Evolutionary conservation across 2,329 filamentous ascomycete genomes (phyloP).

Genomic region (Leptoxyphium fumago): DNA sequence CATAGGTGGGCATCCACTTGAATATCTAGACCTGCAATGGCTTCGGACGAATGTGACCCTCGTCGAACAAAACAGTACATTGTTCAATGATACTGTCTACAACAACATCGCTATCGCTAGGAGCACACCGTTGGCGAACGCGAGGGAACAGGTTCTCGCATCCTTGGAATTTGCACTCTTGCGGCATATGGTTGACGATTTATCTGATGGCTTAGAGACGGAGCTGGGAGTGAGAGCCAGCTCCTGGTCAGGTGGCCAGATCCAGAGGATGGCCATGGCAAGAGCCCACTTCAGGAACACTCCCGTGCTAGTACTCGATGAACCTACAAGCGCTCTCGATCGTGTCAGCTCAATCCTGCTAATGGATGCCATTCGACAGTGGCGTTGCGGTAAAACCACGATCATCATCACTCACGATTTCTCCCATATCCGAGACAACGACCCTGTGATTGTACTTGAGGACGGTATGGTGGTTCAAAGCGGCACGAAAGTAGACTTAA

Average conservation of each 20-base stretch:
- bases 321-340: slow-evolving; percentile 76
- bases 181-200: slow-evolving; percentile 46
- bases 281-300: slow-evolving; percentile 64
- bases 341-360: slow-evolving; percentile 51
- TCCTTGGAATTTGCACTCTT: slow-evolving; percentile 57
- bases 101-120: slow-evolving; percentile 63
- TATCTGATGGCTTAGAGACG: slow-evolving; percentile 61
- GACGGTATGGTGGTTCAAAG: slow-evolving; percentile 52
- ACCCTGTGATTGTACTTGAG: slow-evolving; percentile 72
- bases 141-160: slow-evolving; percentile 40
- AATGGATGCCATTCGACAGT: slow-evolving; percentile 60
- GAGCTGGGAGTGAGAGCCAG: slow-evolving; percentile 54
- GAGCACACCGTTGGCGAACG: slow-evolving; percentile 18
- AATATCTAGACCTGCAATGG: slow-evolving; percentile 53
- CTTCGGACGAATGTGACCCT: slow-evolving; percentile 63
- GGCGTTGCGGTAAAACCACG: slow-evolving; percentile 71
- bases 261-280: slow-evolving; percentile 66
- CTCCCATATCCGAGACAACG: slow-evolving; percentile 53
- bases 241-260: slow-evolving; percentile 70
- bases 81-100: slow-evolving; percentile 70
- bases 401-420: slow-evolving; percentile 90
- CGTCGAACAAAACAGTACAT: slow-evolving; percentile 64
- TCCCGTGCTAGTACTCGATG: slow-evolving; percentile 71
- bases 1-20: slow-evolving; percentile 50
- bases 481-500: slow-evolving; percentile 47